A percentile compares a stretch with the other conserved stretches of the same genome.
phyloP scores from a whole-genome alignment of 2,329 filamentous ascomycete species.

The Microcyclospora tardicrescens region DNA sequence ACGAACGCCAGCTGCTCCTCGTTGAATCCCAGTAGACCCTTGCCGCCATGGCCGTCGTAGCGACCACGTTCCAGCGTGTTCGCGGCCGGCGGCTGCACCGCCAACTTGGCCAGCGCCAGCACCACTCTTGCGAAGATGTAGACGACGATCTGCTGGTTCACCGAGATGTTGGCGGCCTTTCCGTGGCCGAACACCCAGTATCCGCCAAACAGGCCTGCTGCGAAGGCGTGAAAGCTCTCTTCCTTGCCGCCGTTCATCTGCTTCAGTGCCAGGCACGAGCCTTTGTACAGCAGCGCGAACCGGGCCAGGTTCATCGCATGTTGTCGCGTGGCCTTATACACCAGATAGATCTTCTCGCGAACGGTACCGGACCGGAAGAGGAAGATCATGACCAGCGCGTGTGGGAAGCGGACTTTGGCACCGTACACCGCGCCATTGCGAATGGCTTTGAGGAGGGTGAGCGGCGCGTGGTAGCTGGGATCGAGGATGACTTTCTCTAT shows the following conservation, averaged over 20 bases:
- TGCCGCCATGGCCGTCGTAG: slow-evolving; percentile 28
- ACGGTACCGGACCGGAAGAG: slow-evolving; percentile 81
- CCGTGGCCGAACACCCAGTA: slow-evolving; percentile 86
- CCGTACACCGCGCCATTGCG: slow-evolving; percentile 97
- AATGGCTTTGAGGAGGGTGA: slow-evolving; percentile 79
- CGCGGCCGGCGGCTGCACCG: slow-evolving; percentile 48
- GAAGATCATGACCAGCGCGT: slow-evolving; percentile 96
- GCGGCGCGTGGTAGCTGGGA: slow-evolving; percentile 69
- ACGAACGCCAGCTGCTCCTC: slow-evolving; percentile 26
- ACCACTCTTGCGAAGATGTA: slow-evolving; percentile 92
- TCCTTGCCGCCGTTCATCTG: slow-evolving; percentile 39
- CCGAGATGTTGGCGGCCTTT: slow-evolving; percentile 49
- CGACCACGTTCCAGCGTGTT: slow-evolving; percentile 25
- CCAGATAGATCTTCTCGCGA: slow-evolving; percentile 61
- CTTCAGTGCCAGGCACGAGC: slow-evolving; percentile 62
- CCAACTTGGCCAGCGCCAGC: slow-evolving; percentile 69
- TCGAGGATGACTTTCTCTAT: slow-evolving; percentile 69
- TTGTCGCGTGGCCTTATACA: slow-evolving; percentile 74
- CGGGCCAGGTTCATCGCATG: slow-evolving; percentile 85
- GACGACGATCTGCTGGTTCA: slow-evolving; percentile 95
- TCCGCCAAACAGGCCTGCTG: slow-evolving; percentile 77
- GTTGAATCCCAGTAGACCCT: slow-evolving; percentile 29
- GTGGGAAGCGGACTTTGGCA: slow-evolving; percentile 93
- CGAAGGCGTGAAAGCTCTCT: slow-evolving; percentile 68
- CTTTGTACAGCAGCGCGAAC: slow-evolving; percentile 86